phyloP scores from a whole-genome alignment of 73 alveolate species.

The Paramecium biaurelia region DNA sequence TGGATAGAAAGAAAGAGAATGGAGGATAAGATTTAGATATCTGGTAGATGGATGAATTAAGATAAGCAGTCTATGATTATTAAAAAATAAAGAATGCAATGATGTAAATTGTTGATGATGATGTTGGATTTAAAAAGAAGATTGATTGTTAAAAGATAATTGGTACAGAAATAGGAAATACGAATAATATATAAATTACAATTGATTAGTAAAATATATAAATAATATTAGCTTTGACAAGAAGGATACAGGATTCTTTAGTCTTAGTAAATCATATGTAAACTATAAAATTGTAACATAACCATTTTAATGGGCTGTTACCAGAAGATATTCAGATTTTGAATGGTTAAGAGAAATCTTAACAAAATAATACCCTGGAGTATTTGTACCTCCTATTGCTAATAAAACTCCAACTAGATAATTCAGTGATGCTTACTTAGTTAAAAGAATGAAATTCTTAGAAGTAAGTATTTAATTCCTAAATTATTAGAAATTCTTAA shows the following conservation, averaged over 20 bases:
- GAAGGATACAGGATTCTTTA: constrained; percentile 38
- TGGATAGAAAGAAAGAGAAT: constrained; percentile 35
- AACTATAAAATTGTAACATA: constrained; percentile 38
- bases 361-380: constrained; percentile 48
- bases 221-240: not conserved
- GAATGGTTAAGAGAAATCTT: constrained; percentile 67
- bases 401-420: constrained; percentile 49
- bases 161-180: not conserved
- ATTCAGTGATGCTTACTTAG: constrained; percentile 17
- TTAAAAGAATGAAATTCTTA: constrained; percentile 61
- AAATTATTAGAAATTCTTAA: constrained; percentile 32
- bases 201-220: not conserved
- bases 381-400: constrained; percentile 58
- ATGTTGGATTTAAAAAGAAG: not conserved
- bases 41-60: constrained; percentile 19
- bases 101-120: not conserved
- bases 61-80: not conserved
- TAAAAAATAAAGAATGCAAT: not conserved
- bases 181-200: not conserved
- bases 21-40: constrained; percentile 23
- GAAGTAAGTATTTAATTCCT: constrained; percentile 19
- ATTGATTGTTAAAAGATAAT: not conserved
- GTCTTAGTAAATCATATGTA: constrained; percentile 43
- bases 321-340: constrained; percentile 65
- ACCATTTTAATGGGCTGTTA: constrained; percentile 52